These are phyloP conservation scores for Hibiscus syriacus DNA, from an alignment of 345 rosid species.

Conservation along the genomic window DNA sequence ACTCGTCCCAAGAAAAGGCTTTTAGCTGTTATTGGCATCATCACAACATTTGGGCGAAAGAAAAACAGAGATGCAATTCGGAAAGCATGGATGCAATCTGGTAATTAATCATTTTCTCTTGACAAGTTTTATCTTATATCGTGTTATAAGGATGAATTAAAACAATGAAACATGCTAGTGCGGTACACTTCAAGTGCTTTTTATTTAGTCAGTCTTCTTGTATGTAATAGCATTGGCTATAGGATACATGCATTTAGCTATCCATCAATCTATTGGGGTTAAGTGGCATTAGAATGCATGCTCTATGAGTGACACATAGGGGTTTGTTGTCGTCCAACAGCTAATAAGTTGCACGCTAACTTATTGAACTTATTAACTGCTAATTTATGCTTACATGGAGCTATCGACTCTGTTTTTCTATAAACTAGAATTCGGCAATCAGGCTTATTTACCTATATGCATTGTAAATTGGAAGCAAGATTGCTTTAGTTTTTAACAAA, in stretches of 20 bases:
- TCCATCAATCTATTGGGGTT: background rate
- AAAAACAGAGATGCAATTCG: conserved; percentile 51
- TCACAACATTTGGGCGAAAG: conserved; percentile 46
- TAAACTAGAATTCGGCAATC: too few relatives aligned
- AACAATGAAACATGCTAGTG: background rate
- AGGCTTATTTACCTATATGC: too few relatives aligned
- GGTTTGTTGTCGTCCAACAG: background rate
- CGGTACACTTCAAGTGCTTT: background rate
- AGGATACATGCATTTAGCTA: background rate
- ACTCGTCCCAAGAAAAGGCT: conserved; percentile 26
- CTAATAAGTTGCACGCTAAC: background rate
- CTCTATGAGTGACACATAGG: background rate
- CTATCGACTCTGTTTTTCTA: background rate
- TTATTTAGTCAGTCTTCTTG: background rate
- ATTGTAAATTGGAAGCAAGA: too few relatives aligned
- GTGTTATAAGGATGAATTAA: background rate
- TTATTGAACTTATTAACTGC: background rate
- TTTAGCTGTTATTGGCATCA: conserved; percentile 37
- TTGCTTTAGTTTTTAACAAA: too few relatives aligned
- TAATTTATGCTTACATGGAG: background rate
- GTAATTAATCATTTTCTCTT: conserved; percentile 14
- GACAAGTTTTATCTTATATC: background rate
- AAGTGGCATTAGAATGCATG: background rate
- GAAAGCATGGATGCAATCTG: conserved; percentile 47
- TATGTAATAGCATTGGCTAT: background rate